Percentiles rank a stretch among this genome's conserved stretches.
Evolutionary conservation across 257 asterid species (phyloP).

Genomic region (Coffea eugenioides): DNA sequence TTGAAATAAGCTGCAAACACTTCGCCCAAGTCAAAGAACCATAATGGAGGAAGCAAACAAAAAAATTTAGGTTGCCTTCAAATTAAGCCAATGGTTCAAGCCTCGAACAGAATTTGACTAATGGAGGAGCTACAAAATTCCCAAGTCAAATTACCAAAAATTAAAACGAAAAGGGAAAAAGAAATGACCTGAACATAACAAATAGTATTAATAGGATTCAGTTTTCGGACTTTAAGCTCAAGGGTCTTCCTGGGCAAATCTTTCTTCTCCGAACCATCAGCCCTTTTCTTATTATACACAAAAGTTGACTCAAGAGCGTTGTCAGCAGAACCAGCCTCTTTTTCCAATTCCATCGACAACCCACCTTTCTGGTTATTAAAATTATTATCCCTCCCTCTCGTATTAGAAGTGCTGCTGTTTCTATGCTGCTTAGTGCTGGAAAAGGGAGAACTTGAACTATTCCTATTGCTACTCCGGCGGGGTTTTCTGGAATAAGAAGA

Average conservation of each 20-base stretch:
- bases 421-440: slow-evolving; percentile 28
- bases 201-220: slow-evolving; percentile 76
- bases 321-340: slow-evolving; percentile 19
- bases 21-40: not conserved
- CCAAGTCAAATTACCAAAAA: not conserved
- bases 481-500: slow-evolving; percentile 46
- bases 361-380: slow-evolving; percentile 29
- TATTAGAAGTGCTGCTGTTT: slow-evolving; percentile 22
- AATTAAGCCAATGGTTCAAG: not conserved
- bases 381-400: slow-evolving; percentile 34
- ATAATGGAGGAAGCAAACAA: not conserved
- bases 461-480: not conserved
- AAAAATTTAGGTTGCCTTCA: not conserved
- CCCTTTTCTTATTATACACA: slow-evolving; percentile 79
- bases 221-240: slow-evolving; percentile 71
- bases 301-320: slow-evolving; percentile 24
- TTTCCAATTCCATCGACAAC: slow-evolving; percentile 62
- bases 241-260: slow-evolving; percentile 54
- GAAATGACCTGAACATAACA: slow-evolving; percentile 74
- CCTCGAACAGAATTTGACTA: not conserved
- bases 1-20: not conserved
- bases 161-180: not conserved
- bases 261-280: slow-evolving; percentile 68
- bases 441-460: slow-evolving; percentile 31
- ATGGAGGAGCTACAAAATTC: not conserved